Base-by-base conservation (phyloP, 495 filamentous ascomycete genomes). In the Penicillium lagena region DNA sequence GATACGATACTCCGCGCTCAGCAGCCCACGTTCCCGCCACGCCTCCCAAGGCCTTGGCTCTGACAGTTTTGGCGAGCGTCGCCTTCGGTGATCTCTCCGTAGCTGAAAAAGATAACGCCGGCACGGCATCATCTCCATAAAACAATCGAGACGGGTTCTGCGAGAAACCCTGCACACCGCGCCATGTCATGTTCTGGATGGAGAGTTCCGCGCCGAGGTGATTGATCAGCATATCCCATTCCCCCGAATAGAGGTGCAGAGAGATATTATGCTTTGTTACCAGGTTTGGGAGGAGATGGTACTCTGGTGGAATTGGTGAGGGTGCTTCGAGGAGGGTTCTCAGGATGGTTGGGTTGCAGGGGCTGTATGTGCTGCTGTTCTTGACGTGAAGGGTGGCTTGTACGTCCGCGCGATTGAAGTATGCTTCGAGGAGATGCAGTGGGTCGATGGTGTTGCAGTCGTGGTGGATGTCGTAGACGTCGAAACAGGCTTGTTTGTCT, bases 121-220 rank as follows among this genome's bases (percentile, higher is more conserved):
- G 60, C 12, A 43, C 47, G 1, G 62, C 51, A 54, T 66, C 41
- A 35, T 64, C 51, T 12, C 31, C 40, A 40, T 49, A 64, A 14
- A 68, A 66, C 12, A 31, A 10, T 0, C 28, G 42, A 12, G 11
- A 41, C 2, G 60, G 58, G 12, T 47, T 49, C 10, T 39, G 12
- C 6, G 51, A 43, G 31, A 64, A 68, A 2, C 62, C 64, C 50
- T 65, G 62, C 4, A 42, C 53, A 9, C 62, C 60, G 7, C 37
- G 31, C 64, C 49, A 67, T 8, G 50, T 70, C 68, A 73, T 71
- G 39, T 72, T 72, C 49, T 71, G 62, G n/a, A 72, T 51, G 9
- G 47, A 50, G 12, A 71, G 44, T 35, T 71, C 60, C 6, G 50
- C 54, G 7, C 68, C 70, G 27, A 64, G 39, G 49, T 71, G 64